Base-by-base conservation (phyloP, 495 filamentous ascomycete species). In the Neurospora tetrasperma region DNA sequence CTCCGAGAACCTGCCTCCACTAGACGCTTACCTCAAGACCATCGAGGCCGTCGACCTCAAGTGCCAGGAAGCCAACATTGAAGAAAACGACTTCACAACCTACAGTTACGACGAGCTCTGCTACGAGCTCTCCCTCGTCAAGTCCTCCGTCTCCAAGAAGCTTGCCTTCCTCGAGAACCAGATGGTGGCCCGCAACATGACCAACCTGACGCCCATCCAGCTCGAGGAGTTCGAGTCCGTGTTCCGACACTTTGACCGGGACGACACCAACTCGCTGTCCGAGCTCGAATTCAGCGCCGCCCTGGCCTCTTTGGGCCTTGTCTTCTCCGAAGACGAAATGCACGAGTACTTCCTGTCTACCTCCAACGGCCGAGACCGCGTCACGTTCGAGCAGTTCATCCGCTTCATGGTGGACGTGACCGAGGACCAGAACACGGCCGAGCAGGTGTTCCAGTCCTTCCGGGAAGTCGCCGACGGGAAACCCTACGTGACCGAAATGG, bases 311-410 rank as follows among this genome's bases (percentile, higher is more conserved):
- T 84, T 99, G 31, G 95, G 96, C 0, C 84, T 99, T 8, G 94
- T 98, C 2, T 99, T 97, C 76, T 93, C 95, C 76, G 94, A 98
- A 77, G 89, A 92, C 18, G 96, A 99, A 82, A 98, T 98, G 96
- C 94, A 97, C 78, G 88, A 93, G 42, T 93, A 94, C 72, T 98
- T 96, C 78, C 76, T 89, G 39, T 90, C 91, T 35, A 94, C 93
- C n/a, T 93, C 92, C 72, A 91, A 84, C 39, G 89, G 90, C 2
- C 85, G 87, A 12, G 86, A 89, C 75, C 87, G 90, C 73, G 96
- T 99, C 70, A 95, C 92, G 10, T 99, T 99, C 79, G 96, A 99
- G 83, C 96, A 98, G 81, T 99, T 99, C 79, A 99, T 99, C 81
- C 88, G 92, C 31, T 99, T 98, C 84, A 99, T 99, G 96, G 96